A percentile compares a stretch with the other conserved stretches of the same genome.
phyloP scores from a whole-genome alignment of 164 flowering plant species.

The Nelumbo lutea region DNA sequence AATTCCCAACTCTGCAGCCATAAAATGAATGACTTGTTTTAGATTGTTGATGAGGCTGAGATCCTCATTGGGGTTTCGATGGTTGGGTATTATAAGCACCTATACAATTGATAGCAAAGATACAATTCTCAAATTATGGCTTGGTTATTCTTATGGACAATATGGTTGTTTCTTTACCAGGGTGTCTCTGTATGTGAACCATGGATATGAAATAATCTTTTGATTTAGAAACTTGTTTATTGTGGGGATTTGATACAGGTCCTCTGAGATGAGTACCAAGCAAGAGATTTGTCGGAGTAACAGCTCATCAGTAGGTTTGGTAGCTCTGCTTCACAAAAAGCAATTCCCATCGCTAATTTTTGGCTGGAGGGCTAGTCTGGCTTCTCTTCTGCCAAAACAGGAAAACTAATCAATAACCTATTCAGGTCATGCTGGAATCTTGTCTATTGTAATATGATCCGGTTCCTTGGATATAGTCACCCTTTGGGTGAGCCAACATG shows the following conservation, averaged over 20 bases:
- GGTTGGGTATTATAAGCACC: no score
- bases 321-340: conserved; percentile 26
- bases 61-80: no score
- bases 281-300: conserved; percentile 16
- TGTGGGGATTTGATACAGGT: conserved; percentile 25
- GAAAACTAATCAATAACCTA: conserved; percentile 15
- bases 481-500: neutral
- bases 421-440: neutral
- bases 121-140: no score
- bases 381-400: conserved; percentile 25
- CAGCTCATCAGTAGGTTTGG: conserved; percentile 35
- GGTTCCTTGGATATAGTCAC: neutral
- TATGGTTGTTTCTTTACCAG: no score
- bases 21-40: no score
- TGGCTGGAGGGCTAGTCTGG: conserved; percentile 22
- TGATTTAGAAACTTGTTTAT: neutral
- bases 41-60: no score
- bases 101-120: no score
- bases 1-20: no score
- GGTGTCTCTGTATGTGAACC: neutral
- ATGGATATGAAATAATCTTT: neutral
- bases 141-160: no score
- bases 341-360: neutral
- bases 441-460: neutral
- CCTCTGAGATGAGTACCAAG: conserved; percentile 23